phyloP scores from a whole-genome alignment of 108 stramenopile genomes.

The Parietichytrium sp. region DNA sequence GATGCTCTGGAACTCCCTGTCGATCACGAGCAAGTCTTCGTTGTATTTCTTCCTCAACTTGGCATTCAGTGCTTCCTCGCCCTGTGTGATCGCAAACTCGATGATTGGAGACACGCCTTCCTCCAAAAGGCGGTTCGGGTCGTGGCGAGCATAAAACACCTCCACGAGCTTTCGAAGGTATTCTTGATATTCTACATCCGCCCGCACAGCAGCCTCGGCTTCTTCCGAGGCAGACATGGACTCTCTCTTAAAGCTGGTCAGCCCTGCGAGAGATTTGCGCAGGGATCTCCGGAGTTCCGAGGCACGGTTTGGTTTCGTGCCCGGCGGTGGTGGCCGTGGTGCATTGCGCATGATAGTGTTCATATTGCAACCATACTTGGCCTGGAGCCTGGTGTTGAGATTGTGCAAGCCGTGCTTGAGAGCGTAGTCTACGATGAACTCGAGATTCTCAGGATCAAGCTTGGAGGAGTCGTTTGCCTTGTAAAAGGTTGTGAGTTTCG shows the following conservation, averaged over 20 bases:
- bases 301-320: not conserved
- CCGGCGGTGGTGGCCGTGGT: not conserved
- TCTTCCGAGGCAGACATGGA: no score
- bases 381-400: not conserved
- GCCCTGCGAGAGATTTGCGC: not conserved
- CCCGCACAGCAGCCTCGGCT: constrained; percentile 24
- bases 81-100: constrained; percentile 4
- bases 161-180: constrained; percentile 37
- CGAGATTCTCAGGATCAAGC: constrained; percentile 26
- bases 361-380: not conserved
- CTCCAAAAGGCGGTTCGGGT: constrained; percentile 34
- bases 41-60: not conserved
- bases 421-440: constrained; percentile 24
- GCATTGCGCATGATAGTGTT: constrained; percentile 36
- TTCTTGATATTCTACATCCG: constrained; percentile 15
- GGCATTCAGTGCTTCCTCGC: constrained; percentile 11
- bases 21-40: not conserved
- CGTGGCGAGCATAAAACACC: constrained; percentile 37
- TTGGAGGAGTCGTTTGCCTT: not conserved
- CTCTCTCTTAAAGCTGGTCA: no score
- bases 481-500: constrained; percentile 13
- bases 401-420: constrained; percentile 34
- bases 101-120: constrained; percentile 20
- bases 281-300: not conserved
- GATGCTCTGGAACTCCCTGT: constrained; percentile 15